Evolutionary conservation across 1,284 basidiomycete species (phyloP).

Genomic region (Psilocybe mexicana): DNA sequence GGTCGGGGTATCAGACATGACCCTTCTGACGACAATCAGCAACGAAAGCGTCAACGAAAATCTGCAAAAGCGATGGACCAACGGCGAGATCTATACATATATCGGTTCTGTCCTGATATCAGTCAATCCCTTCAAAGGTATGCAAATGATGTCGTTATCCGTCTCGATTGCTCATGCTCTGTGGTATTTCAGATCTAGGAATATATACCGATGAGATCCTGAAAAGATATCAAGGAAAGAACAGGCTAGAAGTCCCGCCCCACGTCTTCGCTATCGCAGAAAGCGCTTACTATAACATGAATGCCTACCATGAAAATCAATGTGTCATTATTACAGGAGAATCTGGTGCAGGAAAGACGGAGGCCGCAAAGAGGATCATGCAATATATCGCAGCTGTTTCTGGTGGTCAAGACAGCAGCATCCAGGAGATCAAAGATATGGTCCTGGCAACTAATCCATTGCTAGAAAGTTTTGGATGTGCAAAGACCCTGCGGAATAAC

Average conservation of each 20-base stretch:
- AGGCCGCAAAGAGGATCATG: constrained; percentile 99
- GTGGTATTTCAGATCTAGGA: constrained; percentile 70
- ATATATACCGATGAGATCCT: constrained; percentile 94
- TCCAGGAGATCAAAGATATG: constrained; percentile 99
- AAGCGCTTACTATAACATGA: constrained; percentile 99
- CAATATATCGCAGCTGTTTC: constrained; percentile 99
- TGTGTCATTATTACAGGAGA: constrained; percentile 99
- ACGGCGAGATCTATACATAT: constrained; percentile 98
- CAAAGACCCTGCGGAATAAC: constrained; percentile 98
- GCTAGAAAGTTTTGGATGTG: constrained; percentile 98
- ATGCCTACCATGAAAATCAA: constrained; percentile 98
- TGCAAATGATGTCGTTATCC: constrained; percentile 20
- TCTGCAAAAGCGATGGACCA: constrained; percentile 94
- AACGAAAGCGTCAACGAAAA: constrained; percentile 99
- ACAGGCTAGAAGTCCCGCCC: constrained; percentile 95
- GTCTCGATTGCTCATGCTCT: constrained; percentile 3
- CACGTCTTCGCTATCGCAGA: constrained; percentile 99
- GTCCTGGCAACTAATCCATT: constrained; percentile 99
- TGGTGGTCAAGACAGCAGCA: constrained; percentile 80
- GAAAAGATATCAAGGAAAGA: constrained; percentile 92
- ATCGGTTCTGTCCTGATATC: constrained; percentile 98
- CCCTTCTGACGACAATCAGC: constrained; percentile 93
- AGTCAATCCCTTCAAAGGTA: constrained; percentile 96
- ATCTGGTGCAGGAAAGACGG: constrained; percentile 96
- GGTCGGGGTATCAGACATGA: constrained; percentile 99